These are phyloP conservation scores for Russula earlei DNA, from an alignment of 768 basidiomycete genomes.

Conservation along the genomic window DNA sequence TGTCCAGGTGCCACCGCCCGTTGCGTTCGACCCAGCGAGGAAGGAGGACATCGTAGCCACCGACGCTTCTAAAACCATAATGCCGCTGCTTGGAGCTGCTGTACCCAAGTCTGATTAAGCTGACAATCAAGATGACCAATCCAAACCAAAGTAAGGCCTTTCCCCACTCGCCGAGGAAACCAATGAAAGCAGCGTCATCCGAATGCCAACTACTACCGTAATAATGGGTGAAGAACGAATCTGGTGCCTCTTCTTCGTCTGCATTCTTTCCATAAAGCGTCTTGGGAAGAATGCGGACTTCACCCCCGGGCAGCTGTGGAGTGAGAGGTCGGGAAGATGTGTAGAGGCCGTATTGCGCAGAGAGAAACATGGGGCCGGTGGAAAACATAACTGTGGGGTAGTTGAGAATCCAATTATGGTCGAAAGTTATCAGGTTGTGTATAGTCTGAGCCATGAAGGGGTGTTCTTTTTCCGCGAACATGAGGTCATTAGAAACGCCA, in stretches of 20 bases:
- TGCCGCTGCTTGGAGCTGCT: slow-evolving; percentile 51
- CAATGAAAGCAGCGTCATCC: slow-evolving; percentile 96
- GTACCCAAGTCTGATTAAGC: slow-evolving; percentile 46
- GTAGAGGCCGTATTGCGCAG: slow-evolving; percentile 87
- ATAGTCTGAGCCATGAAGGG: slow-evolving; percentile 91
- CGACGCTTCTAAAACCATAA: slow-evolving; percentile 48
- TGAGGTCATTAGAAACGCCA: slow-evolving; percentile 95
- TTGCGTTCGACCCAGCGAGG: slow-evolving; percentile 65
- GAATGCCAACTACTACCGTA: slow-evolving; percentile 99
- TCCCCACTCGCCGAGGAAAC: slow-evolving; percentile 85
- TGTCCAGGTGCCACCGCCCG: slow-evolving; percentile 66
- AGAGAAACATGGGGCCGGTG: slow-evolving; percentile 98
- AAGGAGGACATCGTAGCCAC: slow-evolving; percentile 70
- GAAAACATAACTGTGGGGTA: slow-evolving; percentile 99
- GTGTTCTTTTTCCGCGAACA: slow-evolving; percentile 78
- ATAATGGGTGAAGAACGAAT: slow-evolving; percentile 94
- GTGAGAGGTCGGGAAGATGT: slow-evolving; percentile 55
- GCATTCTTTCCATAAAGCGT: slow-evolving; percentile 98
- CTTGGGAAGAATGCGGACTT: slow-evolving; percentile 89
- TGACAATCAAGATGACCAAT: slow-evolving; percentile 58
- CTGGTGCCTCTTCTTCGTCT: slow-evolving; percentile 68
- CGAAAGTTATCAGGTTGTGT: slow-evolving; percentile 82
- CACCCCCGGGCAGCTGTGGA: slow-evolving; percentile 43
- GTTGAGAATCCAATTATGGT: slow-evolving; percentile 90
- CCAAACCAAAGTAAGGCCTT: slow-evolving; percentile 84